Evolutionary conservation across 2,329 filamentous ascomycete genomes (phyloP).

Genomic region (Aspergillus arachidicola): DNA sequence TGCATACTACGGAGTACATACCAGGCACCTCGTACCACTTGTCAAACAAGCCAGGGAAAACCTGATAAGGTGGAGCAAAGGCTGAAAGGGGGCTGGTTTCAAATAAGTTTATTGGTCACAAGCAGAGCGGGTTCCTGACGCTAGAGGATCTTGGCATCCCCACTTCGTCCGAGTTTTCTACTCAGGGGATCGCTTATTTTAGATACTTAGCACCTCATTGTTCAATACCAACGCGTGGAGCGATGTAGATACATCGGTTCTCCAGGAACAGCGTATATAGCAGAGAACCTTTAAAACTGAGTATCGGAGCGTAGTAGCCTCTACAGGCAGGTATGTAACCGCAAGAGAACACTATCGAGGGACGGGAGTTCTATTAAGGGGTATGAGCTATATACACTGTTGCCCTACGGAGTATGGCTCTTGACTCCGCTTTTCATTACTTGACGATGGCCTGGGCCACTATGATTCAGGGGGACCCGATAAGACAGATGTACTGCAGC

Average conservation of each 20-base stretch:
- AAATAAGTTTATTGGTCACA: slow-evolving; percentile 20
- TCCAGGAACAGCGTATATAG: not conserved
- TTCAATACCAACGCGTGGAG: not conserved
- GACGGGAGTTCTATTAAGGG: not conserved
- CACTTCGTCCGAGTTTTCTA: slow-evolving; percentile 6
- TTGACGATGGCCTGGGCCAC: not conserved
- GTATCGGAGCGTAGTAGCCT: not conserved
- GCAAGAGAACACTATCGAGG: too few species aligned
- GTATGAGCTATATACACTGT: not conserved
- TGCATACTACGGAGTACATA: not conserved
- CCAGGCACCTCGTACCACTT: not conserved
- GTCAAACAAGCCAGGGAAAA: not conserved
- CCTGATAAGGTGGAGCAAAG: slow-evolving; percentile 1
- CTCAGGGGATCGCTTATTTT: slow-evolving; percentile 17
- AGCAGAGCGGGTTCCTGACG: slow-evolving; percentile 29
- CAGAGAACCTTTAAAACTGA: not conserved
- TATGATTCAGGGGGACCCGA: not conserved
- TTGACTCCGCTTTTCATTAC: not conserved
- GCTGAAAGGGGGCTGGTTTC: not conserved
- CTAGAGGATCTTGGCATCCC: slow-evolving; percentile 16
- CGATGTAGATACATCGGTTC: not conserved
- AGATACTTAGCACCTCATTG: not conserved
- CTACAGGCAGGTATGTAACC: not conserved
- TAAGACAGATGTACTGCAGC: too few species aligned
- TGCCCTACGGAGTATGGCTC: not conserved